These are phyloP conservation scores for Stenocarpella maydis DNA, from an alignment of 2,329 filamentous ascomycete species.

Conservation along the genomic window DNA sequence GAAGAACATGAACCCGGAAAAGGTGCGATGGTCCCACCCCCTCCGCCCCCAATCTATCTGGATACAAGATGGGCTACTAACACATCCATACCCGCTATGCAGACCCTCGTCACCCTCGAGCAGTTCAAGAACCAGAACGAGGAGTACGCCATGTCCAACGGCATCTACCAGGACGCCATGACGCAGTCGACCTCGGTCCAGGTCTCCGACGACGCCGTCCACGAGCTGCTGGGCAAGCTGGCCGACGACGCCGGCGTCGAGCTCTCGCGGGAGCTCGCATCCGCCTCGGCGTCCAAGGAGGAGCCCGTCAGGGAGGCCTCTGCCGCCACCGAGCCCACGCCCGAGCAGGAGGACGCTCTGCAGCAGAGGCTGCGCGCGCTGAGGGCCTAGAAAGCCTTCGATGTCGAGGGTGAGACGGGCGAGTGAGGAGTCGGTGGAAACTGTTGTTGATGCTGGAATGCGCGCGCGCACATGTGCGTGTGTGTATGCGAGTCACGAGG, in stretches of 20 bases:
- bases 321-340: slow-evolving; percentile 70
- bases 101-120: slow-evolving; percentile 68
- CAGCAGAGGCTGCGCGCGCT: slow-evolving; percentile 66
- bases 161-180: slow-evolving; percentile 88
- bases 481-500: too few relatives aligned
- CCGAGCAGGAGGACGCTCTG: slow-evolving; percentile 81
- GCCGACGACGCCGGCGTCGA: slow-evolving; percentile 90
- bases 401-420: neutral
- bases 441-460: neutral
- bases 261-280: slow-evolving; percentile 76
- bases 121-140: slow-evolving; percentile 70
- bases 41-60: neutral
- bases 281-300: slow-evolving; percentile 62
- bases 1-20: slow-evolving; percentile 66
- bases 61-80: neutral
- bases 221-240: slow-evolving; percentile 83
- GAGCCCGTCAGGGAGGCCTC: slow-evolving; percentile 61
- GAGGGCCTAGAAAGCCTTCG: slow-evolving; percentile 51
- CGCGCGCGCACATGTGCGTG: neutral
- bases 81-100: too few relatives aligned
- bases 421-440: neutral
- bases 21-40: slow-evolving; percentile 45
- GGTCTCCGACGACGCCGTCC: slow-evolving; percentile 83
- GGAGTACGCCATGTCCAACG: slow-evolving; percentile 70
- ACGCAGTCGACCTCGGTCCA: slow-evolving; percentile 77